Conservation (phyloP, 345 rosid species). For the Heritiera fomes region DNA sequence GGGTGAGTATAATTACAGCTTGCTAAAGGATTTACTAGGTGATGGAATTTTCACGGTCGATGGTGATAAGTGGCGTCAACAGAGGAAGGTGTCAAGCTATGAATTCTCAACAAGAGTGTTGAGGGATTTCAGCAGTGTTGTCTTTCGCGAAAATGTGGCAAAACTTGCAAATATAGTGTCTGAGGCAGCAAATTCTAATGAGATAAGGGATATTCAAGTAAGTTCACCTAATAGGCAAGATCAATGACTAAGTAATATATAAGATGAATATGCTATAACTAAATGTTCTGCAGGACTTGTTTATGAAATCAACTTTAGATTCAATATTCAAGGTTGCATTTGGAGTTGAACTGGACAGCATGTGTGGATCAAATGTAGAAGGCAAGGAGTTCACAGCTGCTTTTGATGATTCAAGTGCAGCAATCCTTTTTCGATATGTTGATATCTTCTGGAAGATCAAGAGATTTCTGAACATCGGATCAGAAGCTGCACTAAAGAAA, state of each 20-base stretch:
- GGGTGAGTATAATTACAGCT: constrained; percentile 43
- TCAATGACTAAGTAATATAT: not conserved
- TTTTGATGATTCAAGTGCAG: constrained; percentile 62
- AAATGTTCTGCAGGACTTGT: constrained; percentile 40
- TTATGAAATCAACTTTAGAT: constrained; percentile 65
- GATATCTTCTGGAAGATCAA: constrained; percentile 61
- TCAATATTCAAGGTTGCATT: constrained; percentile 62
- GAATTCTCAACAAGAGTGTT: constrained; percentile 50
- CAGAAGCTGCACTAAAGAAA: constrained; percentile 54
- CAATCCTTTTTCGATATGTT: constrained; percentile 48
- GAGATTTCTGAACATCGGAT: constrained; percentile 53
- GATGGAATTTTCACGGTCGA: constrained; percentile 54
- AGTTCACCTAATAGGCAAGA: constrained; percentile 6
- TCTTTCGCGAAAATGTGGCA: constrained; percentile 39
- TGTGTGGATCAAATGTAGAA: constrained; percentile 55
- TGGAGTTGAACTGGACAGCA: constrained; percentile 55
- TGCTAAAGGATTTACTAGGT: constrained; percentile 46
- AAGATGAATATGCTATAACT: not conserved
- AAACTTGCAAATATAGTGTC: constrained; percentile 39
- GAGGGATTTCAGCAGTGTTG: constrained; percentile 49
- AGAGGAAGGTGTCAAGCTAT: constrained; percentile 50
- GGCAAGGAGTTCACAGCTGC: constrained; percentile 42
- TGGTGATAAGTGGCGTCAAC: constrained; percentile 55
- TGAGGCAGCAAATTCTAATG: constrained; percentile 31
- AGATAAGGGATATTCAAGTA: constrained; percentile 43